Base-by-base conservation (phyloP, 306 rosid species). In the Trichosanthes cucumerina region DNA sequence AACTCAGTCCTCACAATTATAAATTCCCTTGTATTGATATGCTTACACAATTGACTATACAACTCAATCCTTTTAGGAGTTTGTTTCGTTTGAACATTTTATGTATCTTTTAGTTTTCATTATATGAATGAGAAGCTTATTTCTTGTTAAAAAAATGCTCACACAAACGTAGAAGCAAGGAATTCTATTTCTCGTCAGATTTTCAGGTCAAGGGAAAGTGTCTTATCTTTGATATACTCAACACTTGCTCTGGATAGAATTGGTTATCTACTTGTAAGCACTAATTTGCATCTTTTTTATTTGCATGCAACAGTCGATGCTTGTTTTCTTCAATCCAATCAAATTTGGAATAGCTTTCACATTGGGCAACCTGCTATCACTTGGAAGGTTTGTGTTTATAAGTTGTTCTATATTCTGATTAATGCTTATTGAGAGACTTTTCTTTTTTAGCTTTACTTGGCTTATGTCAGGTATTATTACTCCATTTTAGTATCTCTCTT, bases 341-440 rank as follows among this genome's bases (percentile, higher is more conserved):
- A 94, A 94, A 89, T 94, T 94, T 81, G 98, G 88, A 12, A 86
- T 94, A 60, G 81, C 96, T 54, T 92, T 94, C 88, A 92, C 98
- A n/a, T 86, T 94, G 78, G 98, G 98, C 24, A 92, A 94, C 88
- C 79, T 94, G 86, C 97, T 92, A 81, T 85, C 98, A 36, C 87
- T 94, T 41, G 97, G 98, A 86, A 94, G 98, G 98, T 94, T 87
- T 80, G 84, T 83, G 80, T 75, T 73, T 21, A 75, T 50, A 65
- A 53, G 65, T 65, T 72, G 38, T 46, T 71, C 39, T 47, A 49
- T 4, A 8, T 73, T 39, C 46, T 66, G 24, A 66, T 66, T 38
- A 43, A 68, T 68, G 19, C 19, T 68, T n/a, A 68, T 68, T 21
- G 19, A 41, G 33, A 11, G 50, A 1, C 31, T 41, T 68, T 63